A percentile compares a stretch with the other conserved stretches of the same genome.
Conservation (phyloP, 805 yeast species). For the Wickerhamomyces rabaulensis region DNA sequence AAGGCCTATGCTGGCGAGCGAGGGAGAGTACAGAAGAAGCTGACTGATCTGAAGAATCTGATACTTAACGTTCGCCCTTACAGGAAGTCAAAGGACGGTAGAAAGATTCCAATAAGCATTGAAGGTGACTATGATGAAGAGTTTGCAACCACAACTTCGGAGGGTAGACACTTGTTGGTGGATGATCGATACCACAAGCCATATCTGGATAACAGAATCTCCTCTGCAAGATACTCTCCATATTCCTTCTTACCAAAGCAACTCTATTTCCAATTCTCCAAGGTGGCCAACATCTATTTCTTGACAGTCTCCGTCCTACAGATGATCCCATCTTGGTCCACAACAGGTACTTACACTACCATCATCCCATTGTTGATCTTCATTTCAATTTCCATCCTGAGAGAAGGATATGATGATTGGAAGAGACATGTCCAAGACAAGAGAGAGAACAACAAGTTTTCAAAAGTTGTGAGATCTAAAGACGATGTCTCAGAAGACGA, state of each 20-base stretch:
- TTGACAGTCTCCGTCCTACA: constrained; percentile 87
- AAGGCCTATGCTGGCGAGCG: constrained; percentile 20
- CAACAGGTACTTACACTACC: constrained; percentile 94
- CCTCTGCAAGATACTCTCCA: constrained; percentile 81
- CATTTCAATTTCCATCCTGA: constrained; percentile 79
- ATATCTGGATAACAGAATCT: constrained; percentile 63
- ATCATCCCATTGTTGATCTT: constrained; percentile 84
- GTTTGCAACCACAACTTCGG: constrained; percentile 23
- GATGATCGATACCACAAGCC: constrained; percentile 69
- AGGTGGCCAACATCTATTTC: constrained; percentile 87
- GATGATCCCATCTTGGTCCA: constrained; percentile 95
- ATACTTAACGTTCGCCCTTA: constrained; percentile 41
- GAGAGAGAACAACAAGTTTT: constrained; percentile 65
- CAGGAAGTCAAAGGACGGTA: constrained; percentile 60
- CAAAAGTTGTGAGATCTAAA: constrained; percentile 32
- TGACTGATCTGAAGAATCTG: constrained; percentile 26
- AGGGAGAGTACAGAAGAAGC: constrained; percentile 15
- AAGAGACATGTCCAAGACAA: constrained; percentile 80
- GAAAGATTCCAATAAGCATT: constrained; percentile 65
- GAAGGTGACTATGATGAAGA: constrained; percentile 29
- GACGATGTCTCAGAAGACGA: constrained; percentile 1
- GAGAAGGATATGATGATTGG: constrained; percentile 94
- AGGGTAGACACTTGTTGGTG: constrained; percentile 33
- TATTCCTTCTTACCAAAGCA: constrained; percentile 86
- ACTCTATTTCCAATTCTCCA: constrained; percentile 84